phyloP scores from a whole-genome alignment of 306 rosid species.

The Arachis stenosperma region DNA sequence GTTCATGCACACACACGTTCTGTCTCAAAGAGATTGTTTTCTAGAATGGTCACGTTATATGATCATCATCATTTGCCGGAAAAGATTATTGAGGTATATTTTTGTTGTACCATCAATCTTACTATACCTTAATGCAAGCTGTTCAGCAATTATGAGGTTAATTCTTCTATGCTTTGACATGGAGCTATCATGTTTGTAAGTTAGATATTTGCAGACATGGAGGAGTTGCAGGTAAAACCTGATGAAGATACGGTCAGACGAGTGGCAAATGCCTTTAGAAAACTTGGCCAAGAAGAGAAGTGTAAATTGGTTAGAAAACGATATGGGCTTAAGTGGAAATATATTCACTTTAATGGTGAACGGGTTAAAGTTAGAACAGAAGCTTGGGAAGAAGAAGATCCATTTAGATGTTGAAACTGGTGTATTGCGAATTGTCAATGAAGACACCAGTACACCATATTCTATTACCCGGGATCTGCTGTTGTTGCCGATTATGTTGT shows the following conservation, averaged over 20 bases:
- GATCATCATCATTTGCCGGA: slow-evolving; percentile 71
- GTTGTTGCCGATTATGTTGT: slow-evolving; percentile 5
- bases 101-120: slow-evolving; percentile 10
- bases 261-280: slow-evolving; percentile 64
- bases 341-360: slow-evolving; percentile 80
- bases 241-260: slow-evolving; percentile 85
- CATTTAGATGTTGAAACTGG: slow-evolving; percentile 34
- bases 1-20: slow-evolving; percentile 71
- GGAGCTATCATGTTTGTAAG: slow-evolving; percentile 25
- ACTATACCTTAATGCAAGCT: slow-evolving; percentile 13
- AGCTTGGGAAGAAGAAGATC: slow-evolving; percentile 48
- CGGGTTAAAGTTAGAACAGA: slow-evolving; percentile 72
- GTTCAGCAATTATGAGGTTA: background rate
- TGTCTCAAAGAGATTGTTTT: slow-evolving; percentile 77
- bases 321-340: slow-evolving; percentile 81
- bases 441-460: background rate
- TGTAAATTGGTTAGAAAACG: slow-evolving; percentile 57
- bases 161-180: slow-evolving; percentile 11
- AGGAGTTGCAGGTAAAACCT: slow-evolving; percentile 75
- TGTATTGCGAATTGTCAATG: background rate
- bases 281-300: slow-evolving; percentile 74
- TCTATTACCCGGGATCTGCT: background rate
- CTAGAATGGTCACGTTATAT: slow-evolving; percentile 83
- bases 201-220: slow-evolving; percentile 93
- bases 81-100: slow-evolving; percentile 72